Base-by-base conservation (phyloP, 1,284 basidiomycete genomes). In the Cutaneotrichosporon sp. region DNA sequence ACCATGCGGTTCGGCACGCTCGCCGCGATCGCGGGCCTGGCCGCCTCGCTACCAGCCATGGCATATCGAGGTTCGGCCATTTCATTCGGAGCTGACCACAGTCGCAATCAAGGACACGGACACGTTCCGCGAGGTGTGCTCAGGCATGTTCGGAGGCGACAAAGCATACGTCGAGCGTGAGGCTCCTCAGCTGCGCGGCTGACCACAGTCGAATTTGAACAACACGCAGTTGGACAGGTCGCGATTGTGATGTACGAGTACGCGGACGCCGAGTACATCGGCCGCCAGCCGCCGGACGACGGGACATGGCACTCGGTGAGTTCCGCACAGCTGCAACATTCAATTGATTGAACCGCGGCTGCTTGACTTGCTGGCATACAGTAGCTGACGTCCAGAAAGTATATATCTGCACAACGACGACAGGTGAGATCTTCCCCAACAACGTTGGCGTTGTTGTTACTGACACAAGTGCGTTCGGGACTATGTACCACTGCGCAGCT, bases 161-260 rank as follows among this genome's bases (percentile, higher is more conserved):
- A 84, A 87, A 46, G 90, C 94, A 30, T 89, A 86, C 79, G 93
- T 97, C 69, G 91, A 96, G 79, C 88, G 92, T 94, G 76, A 70
- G 85, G 64, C 16, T 10, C 26, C 8, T 47, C 34, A 7, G 1
- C 36, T 47, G 10, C 18, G 14, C 31, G 46, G 40, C 64, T 70
- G 46, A 68, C 61, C 18, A 21, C 72, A 96, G 92, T 96, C 61
- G 87, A 87, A 7, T 98, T 97, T 81, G 87, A 92, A 71, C 80
- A 83, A 4, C 65, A 75, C 11, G 93, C 92, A 4, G 83, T 87
- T 71, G 96, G 96, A n/a, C 91, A 94, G 75, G 84, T 97, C 32
- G 91, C 96, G 18, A 88, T 96, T 83, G 89, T 97, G 63, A 88
- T 99, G 56, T 99, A 98, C 77, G 96, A 99, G 80, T 98, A 94